Evolutionary conservation across 345 rosid genomes (phyloP), one percentile per base, ranked within the genome.

Genomic region (Adansonia digitata): DNA sequence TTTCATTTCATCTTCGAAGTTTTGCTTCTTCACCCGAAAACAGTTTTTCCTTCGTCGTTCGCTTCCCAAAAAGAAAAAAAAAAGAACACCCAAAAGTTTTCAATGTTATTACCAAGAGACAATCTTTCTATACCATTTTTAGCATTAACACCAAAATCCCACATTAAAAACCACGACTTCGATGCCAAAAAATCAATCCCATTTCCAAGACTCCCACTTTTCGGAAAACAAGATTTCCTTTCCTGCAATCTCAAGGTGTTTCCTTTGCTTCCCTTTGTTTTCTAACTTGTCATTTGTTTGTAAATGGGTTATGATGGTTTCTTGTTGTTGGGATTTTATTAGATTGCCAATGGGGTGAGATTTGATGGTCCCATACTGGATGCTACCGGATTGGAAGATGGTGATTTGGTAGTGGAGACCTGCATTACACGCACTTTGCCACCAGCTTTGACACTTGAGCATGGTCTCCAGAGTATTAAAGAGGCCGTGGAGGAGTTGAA

Each of bases 381-480:
- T 68, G 57, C 48, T 35, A 78, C 74, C 1, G 87, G 72, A 34
- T 45, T 82, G 60, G 81, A 79, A 76, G 91, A 89, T 45, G 81
- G 79, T 52, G 88, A 83, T 42, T 55, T 89, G 73, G 80, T 82
- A 77, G 85, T 94, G 35, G 92, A 90, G 83, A 87, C 83, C 14
- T 87, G 89, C 77, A 75, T 91, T 73, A 90, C 88, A 24, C 88
- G 88, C 65, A 88, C 86, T 52, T 81, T 92, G 80, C 86, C 93
- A 63, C 95, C 95, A 37, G 98, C 97, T 8, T 83, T 92, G 86
- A 88, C 97, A 67, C 88, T 94, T 61, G 86, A 91, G 76, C 70
- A 72, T 24, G 98, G 97, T 1, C 84, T 94, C 0, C 77, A 83
- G 79, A 81, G 88, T 14, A 81, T 94, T 7, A 79, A 76, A 69